These are phyloP conservation scores for Maudiozyma humilis DNA, from an alignment of 1,139 yeast species.

Conservation along the genomic window DNA sequence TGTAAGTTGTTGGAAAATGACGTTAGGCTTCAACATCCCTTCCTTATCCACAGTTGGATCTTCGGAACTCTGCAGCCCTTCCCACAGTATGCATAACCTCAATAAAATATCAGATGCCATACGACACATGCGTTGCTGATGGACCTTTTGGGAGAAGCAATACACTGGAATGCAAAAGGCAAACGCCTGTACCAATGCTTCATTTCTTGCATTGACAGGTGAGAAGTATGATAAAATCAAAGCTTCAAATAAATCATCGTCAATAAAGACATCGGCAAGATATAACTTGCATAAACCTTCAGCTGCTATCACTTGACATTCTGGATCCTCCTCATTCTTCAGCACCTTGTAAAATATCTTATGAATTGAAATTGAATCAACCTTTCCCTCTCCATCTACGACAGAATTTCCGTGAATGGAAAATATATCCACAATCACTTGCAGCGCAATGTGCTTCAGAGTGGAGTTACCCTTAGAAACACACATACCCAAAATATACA, in stretches of 20 bases:
- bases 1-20: constrained; percentile 65
- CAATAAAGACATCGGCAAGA: constrained; percentile 66
- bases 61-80: constrained; percentile 32
- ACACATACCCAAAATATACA: constrained; percentile 57
- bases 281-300: constrained; percentile 81
- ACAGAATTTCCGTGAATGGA: constrained; percentile 68
- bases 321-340: constrained; percentile 49
- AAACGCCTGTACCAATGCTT: constrained; percentile 67
- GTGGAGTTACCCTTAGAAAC: constrained; percentile 49
- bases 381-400: constrained; percentile 55
- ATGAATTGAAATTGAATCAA: constrained; percentile 53
- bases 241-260: constrained; percentile 63
- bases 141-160: constrained; percentile 67
- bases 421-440: constrained; percentile 68
- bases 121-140: constrained; percentile 60
- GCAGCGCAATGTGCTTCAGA: constrained; percentile 53
- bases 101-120: constrained; percentile 61
- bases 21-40: constrained; percentile 42
- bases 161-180: constrained; percentile 88
- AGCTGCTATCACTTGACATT: constrained; percentile 72
- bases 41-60: constrained; percentile 31
- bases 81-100: constrained; percentile 39
- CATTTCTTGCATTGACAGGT: constrained; percentile 54
- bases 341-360: constrained; percentile 62
- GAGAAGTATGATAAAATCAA: constrained; percentile 69